Evolutionary conservation across 2,329 filamentous ascomycete species (phyloP).

Genomic region (Alternaria angustiovoidea): DNA sequence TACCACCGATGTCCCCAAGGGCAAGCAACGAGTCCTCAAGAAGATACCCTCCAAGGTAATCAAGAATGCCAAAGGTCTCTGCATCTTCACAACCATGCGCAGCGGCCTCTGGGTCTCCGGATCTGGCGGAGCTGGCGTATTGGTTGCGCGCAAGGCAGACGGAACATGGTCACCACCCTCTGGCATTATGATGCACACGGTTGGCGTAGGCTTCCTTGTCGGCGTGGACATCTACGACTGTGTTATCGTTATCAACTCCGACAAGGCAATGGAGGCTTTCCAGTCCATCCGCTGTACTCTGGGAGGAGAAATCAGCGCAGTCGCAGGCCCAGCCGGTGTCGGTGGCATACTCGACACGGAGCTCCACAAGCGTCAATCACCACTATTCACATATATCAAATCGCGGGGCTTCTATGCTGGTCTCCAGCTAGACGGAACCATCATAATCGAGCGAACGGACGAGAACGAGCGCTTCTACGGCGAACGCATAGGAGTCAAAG

Average conservation of each 20-base stretch:
- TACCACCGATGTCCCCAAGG: slow-evolving; percentile 62
- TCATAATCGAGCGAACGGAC: slow-evolving; percentile 84
- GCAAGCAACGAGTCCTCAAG: slow-evolving; percentile 72
- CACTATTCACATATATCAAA: slow-evolving; percentile 87
- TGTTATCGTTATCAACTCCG: slow-evolving; percentile 89
- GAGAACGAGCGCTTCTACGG: slow-evolving; percentile 90
- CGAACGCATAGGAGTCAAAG: slow-evolving; percentile 66
- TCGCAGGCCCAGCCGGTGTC: slow-evolving; percentile 78
- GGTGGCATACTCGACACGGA: slow-evolving; percentile 77
- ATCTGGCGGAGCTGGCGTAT: slow-evolving; percentile 85
- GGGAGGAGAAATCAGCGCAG: slow-evolving; percentile 80
- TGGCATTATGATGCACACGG: slow-evolving; percentile 88
- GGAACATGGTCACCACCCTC: slow-evolving; percentile 92
- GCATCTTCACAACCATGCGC: slow-evolving; percentile 95
- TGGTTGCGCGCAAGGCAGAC: slow-evolving; percentile 83
- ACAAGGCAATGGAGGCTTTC: slow-evolving; percentile 83
- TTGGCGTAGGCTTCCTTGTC: slow-evolving; percentile 86
- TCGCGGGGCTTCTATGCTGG: slow-evolving; percentile 88
- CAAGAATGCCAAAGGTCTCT: slow-evolving; percentile 86
- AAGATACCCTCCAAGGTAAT: slow-evolving; percentile 88
- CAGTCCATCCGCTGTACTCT: slow-evolving; percentile 80
- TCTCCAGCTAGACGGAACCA: slow-evolving; percentile 84
- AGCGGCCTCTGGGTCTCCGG: slow-evolving; percentile 92
- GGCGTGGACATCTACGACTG: slow-evolving; percentile 97
- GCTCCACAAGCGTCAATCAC: slow-evolving; percentile 71